Base-by-base conservation (phyloP, 352 stramenopile genomes). In the Phytophthora citrophthora region DNA sequence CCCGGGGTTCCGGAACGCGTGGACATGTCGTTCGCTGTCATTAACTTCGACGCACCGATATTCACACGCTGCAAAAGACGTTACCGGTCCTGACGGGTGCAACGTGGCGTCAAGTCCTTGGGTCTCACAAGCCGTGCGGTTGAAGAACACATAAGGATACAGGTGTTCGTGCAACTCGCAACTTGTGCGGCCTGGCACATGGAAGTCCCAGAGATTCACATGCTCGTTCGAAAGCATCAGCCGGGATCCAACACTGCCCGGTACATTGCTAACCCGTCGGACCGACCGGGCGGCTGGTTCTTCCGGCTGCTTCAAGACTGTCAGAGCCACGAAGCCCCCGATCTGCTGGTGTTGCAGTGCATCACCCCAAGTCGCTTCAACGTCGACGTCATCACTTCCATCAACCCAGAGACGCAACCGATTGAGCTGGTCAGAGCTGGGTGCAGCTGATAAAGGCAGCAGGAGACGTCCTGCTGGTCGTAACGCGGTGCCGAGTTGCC, bases 121-220 rank as follows among this genome's bases (percentile, higher is more conserved):
- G 13, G 64, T 82, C 41, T 65, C 31, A 34, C 71, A 74, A 2
- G 54, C 55, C 38, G 64, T 64, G 18, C 74, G 74, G 41, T 82
- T 82, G 32, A 82, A 69, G 47, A 82, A 82, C 23, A 82, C 32
- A 36, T 82, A 79, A 31, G 74, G 71, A 15, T 73, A 16, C 32
- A 76, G 23, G 46, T 82, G 71, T 20, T 82, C 68, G 26, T 82
- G 74, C 51, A 82, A 26, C 18, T 67, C 67, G 34, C 71, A 82
- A 15, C 52, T 76, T n/a, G 24, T 16, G 6, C 48, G 38, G 2
- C 68, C 31, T n/a, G 56, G 57, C 16, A 82, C 68, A 15, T 52
- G 44, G 36, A 82, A 82, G 38, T 82, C 71, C 74, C 74, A 82
- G 18, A 82, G 32, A 11, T 76, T 78, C 10, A 82, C 61, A 34